Percentiles rank a stretch among this genome's conserved stretches.
phyloP scores from a whole-genome alignment of 768 basidiomycete genomes.

The Suillus luteus region DNA sequence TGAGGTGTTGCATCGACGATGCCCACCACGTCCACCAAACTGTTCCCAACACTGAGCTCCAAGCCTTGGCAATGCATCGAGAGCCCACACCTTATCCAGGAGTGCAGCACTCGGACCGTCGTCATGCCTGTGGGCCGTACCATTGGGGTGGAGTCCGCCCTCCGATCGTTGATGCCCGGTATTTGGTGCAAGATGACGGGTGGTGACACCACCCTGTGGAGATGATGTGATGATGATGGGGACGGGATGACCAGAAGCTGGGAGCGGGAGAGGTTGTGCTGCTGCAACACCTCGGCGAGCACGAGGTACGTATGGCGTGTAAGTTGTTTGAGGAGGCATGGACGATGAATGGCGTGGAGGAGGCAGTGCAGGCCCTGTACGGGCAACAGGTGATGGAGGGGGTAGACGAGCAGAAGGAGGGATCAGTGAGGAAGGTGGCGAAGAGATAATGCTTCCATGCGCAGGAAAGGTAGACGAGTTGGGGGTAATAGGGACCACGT shows the following conservation, averaged over 20 bases:
- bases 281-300: slow-evolving; percentile 47
- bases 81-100: slow-evolving; percentile 84
- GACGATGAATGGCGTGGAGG: slow-evolving; percentile 53
- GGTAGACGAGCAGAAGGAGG: slow-evolving; percentile 29
- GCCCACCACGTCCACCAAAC: too few relatives aligned
- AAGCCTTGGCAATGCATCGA: slow-evolving; percentile 83
- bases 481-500: slow-evolving; percentile 48
- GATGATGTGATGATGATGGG: slow-evolving; percentile 76
- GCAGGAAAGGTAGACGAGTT: slow-evolving; percentile 12
- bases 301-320: slow-evolving; percentile 81
- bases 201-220: slow-evolving; percentile 54
- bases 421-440: slow-evolving; percentile 36
- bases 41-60: slow-evolving; percentile 48
- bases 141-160: background rate
- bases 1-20: too few relatives aligned
- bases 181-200: slow-evolving; percentile 38
- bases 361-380: slow-evolving; percentile 44
- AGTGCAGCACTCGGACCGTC: slow-evolving; percentile 72
- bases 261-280: slow-evolving; percentile 35
- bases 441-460: slow-evolving; percentile 26
- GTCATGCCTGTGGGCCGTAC: slow-evolving; percentile 22
- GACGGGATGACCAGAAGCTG: slow-evolving; percentile 48
- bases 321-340: slow-evolving; percentile 64
- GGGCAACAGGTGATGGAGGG: slow-evolving; percentile 28
- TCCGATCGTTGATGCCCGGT: slow-evolving; percentile 4